Percentiles rank a stretch among this genome's conserved stretches.
phyloP scores from a whole-genome alignment of 2,329 filamentous ascomycete species.

The Parafenestella ontariensis region DNA sequence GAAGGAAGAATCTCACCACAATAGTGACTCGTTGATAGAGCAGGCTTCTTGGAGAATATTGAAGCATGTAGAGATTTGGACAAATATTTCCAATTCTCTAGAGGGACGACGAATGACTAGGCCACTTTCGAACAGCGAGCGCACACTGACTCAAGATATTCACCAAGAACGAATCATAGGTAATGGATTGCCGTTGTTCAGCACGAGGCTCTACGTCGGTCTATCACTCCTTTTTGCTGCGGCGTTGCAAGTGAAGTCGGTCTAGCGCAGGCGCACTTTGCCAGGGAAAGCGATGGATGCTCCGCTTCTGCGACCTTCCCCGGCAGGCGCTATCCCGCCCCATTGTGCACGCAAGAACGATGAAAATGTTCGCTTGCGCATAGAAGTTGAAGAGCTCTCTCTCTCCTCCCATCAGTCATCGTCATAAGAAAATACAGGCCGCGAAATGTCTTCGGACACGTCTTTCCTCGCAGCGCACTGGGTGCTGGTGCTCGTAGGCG shows the following conservation, averaged over 20 bases:
- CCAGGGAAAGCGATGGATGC: background rate
- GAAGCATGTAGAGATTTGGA: no score
- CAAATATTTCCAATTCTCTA: no score
- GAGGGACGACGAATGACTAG: no score
- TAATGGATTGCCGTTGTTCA: no score
- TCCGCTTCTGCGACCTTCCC: background rate
- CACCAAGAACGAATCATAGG: no score
- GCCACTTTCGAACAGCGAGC: no score
- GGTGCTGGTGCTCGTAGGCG: slow-evolving; percentile 7
- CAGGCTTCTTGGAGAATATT: no score
- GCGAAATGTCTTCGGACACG: background rate
- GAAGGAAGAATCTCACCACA: no score
- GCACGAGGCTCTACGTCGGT: background rate
- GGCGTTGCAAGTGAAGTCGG: background rate
- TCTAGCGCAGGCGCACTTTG: background rate
- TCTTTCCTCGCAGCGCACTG: slow-evolving; percentile 9
- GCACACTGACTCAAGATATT: no score
- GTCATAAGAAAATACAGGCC: background rate
- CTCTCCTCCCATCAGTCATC: background rate
- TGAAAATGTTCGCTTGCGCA: background rate
- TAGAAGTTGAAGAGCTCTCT: background rate
- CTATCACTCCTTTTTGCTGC: background rate
- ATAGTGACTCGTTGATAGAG: no score
- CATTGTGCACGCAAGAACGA: background rate
- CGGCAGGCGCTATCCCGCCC: background rate